Conservation (phyloP, 2,329 filamentous ascomycete genomes). For the Blastomyces parvus region DNA sequence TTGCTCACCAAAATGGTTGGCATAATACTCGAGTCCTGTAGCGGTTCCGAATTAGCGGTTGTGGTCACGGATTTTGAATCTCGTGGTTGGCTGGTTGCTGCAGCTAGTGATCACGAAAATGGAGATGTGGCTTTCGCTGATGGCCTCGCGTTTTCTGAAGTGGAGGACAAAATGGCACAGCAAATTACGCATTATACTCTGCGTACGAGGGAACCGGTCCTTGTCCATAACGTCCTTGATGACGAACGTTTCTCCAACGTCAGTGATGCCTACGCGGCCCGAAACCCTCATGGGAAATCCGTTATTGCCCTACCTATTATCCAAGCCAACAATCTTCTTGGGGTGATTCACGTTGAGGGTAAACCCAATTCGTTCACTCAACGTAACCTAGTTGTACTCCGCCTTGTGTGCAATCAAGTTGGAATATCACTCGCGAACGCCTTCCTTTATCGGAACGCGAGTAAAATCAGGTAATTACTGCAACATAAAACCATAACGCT, state of each 20-base stretch:
- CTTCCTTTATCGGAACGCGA: conserved; percentile 51
- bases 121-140: conserved; percentile 46
- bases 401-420: conserved; percentile 55
- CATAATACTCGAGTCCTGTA: conserved; percentile 56
- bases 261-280: conserved; percentile 45
- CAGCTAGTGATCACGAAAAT: conserved; percentile 49
- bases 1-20: conserved; percentile 54
- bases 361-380: conserved; percentile 57
- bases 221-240: conserved; percentile 53
- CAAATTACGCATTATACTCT: conserved; percentile 55
- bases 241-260: conserved; percentile 58
- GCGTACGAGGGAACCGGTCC: conserved; percentile 54
- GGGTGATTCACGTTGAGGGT: conserved; percentile 53
- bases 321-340: conserved; percentile 50
- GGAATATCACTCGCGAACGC: conserved; percentile 56
- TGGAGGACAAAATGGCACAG: conserved; percentile 49
- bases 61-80: conserved; percentile 51
- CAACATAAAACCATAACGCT: not conserved
- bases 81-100: conserved; percentile 50
- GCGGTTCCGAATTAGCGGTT: conserved; percentile 49
- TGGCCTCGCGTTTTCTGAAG: conserved; percentile 48
- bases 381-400: conserved; percentile 43
- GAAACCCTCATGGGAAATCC: conserved; percentile 49
- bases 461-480: conserved; percentile 41
- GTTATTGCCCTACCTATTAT: conserved; percentile 55